Base-by-base conservation (phyloP, 371 early-diverging fungal species). In the Mortierella sp. region DNA sequence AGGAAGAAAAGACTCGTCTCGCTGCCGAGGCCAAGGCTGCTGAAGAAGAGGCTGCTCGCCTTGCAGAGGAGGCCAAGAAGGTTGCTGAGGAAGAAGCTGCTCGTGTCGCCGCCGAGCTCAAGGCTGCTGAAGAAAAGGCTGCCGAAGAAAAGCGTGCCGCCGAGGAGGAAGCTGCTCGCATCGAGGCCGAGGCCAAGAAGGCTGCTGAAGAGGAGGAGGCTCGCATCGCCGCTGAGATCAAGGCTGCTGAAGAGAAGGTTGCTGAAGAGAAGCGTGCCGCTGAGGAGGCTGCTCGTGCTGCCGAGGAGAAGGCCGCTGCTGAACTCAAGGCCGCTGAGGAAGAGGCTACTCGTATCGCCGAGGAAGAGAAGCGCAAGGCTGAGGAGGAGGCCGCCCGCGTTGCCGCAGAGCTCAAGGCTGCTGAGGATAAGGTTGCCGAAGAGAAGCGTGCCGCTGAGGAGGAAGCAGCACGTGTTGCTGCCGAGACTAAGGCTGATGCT, bases 271-370 rank as follows among this genome's bases (percentile, higher is more conserved):
- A 64, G 76, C 62, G 62, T 47, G 87, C 84, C 22, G 70, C 72
- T n/a, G 66, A 78, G 28, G 80, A 75, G 39, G 67, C 62, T 22
- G 86, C 32, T 72, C n/a, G n/a, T 54, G 72, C 73, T 40, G 81
- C 83, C 14, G 66, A 79, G 35, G 88, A 89, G 83, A 86, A 86
- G 66, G 87, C 87, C 72, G 87, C 86, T 22, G 62, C 87, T 11
- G 86, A 83, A 24, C 84, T 86, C 30, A 87, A 45, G 75, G 87
- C 71, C 81, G 85, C 70, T 43, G 75, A 77, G 37, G 80, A 84
- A 37, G 78, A 79, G 75, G 72, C 71, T 5, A 73, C 78, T 26
- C 77, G 74, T 11, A 32, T 54, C 26, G 62, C 75, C 20, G 90
- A 88, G 54, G 90, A 86, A 47, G 86, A 79, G 62, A 88, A 84